Evolutionary conservation across 2,329 filamentous ascomycete species (phyloP), one percentile per base, ranked within the genome.

Genomic region (Epichloe amarillans): DNA sequence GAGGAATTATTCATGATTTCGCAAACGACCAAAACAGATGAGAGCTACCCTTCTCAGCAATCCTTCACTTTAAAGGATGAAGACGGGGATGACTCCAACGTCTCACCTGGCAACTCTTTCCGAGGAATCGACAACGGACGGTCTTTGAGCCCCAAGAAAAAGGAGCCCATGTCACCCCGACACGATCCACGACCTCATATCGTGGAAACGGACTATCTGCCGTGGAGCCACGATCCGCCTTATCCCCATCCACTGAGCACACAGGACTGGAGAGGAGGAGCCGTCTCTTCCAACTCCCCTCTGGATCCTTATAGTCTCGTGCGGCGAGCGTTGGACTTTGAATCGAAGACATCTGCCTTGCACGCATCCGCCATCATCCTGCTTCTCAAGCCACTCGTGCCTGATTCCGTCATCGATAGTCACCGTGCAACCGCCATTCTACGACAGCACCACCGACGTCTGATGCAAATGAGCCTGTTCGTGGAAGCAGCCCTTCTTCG

Each of bases 301-400:
- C 70, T 83, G 2, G 70, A 82, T 45, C 79, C 80, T 0, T 76
- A 77, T 48, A 65, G 70, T 0, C 66, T 82, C 8, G 64, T 83
- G 7, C 65, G 69, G 12, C 72, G 76, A 4, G 73, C 77, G 0
- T 66, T 84, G 1, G 66, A 71, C 5, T 82, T 79, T 51, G 80
- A 83, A 58, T 70, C 70, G 5, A 71, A 69, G 45, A 73, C 72
- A 1, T 81, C 77, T 0, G 72, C 77, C 2, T 67, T 83, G 23
- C 77, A 79, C 54, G 78, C 80, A 0, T 75, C 80, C 0, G 76
- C 77, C 30, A 82, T 84, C 56, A 62, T 83, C 5, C 70, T 84
- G 3, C 70, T 83, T 0, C 67, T 84, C 0, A 72, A 72, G 39
- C 79, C 79, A 0, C 70, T 83, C 0, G 66, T 83, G 1, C 75